A percentile compares a stretch with the other conserved stretches of the same genome.
Evolutionary conservation across 2,329 filamentous ascomycete species (phyloP).

Genomic region (Coniochaeta hoffmannii): DNA sequence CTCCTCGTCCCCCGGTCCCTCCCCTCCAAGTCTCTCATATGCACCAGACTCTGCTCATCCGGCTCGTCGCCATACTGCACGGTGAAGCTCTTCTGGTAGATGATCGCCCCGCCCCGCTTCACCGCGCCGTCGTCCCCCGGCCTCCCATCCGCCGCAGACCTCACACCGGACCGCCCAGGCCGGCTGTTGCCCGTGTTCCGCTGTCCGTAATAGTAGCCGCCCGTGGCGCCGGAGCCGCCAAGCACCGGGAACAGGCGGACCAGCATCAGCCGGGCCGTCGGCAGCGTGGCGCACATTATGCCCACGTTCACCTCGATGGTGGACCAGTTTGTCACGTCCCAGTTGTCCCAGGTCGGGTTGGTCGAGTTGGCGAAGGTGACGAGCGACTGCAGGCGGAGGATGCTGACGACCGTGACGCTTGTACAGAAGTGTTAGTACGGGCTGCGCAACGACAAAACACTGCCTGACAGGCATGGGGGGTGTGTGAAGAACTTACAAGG

Average conservation of each 20-base stretch:
- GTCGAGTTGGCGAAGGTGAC: constrained; percentile 19
- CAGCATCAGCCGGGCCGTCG: constrained; percentile 18
- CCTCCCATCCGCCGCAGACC: not conserved
- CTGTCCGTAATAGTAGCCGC: not conserved
- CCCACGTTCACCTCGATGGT: constrained; percentile 24
- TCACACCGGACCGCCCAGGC: not conserved
- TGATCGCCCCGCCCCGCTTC: constrained; percentile 5
- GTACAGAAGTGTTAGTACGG: not conserved
- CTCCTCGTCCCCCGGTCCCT: not conserved
- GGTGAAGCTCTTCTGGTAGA: constrained; percentile 10
- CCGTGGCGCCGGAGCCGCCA: constrained; percentile 3
- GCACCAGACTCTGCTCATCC: constrained; percentile 12
- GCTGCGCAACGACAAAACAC: too few relatives aligned
- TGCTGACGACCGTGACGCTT: constrained; percentile 22
- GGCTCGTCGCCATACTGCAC: constrained; percentile 12
- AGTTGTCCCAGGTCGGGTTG: constrained; percentile 22
- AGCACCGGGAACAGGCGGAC: constrained; percentile 17
- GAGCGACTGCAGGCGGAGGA: constrained; percentile 20
- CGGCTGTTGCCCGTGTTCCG: constrained; percentile 1
- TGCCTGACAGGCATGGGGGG: not conserved
- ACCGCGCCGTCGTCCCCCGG: not conserved
- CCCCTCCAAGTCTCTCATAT: constrained; percentile 9
- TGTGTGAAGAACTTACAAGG: constrained; percentile 19
- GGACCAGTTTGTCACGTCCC: constrained; percentile 19
- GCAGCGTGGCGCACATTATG: constrained; percentile 25